phyloP scores from a whole-genome alignment of 306 rosid species.

The Malus asiatica region DNA sequence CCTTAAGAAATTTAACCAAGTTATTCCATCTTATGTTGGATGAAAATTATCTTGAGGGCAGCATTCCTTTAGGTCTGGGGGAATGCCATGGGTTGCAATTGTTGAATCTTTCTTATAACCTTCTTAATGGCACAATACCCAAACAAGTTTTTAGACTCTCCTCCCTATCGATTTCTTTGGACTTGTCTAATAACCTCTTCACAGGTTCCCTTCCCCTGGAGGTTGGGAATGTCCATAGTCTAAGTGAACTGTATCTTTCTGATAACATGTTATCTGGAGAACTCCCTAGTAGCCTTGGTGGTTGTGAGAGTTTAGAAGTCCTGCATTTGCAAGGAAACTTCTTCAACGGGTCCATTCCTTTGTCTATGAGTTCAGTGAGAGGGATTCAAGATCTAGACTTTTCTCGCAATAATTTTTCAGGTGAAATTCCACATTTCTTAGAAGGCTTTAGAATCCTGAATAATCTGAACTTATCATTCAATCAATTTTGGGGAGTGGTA shows the following conservation, averaged over 20 bases:
- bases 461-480: not conserved
- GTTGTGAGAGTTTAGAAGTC: not conserved
- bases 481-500: not conserved
- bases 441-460: not conserved
- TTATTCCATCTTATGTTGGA: fast-evolving
- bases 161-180: not conserved
- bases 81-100: not conserved
- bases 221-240: not conserved
- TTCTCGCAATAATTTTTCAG: not conserved
- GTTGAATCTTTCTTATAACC: not conserved
- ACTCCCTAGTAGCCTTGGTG: not conserved
- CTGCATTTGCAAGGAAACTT: not conserved
- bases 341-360: not conserved
- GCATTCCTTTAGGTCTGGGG: not conserved
- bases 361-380: not conserved
- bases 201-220: not conserved
- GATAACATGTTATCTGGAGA: not conserved
- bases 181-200: not conserved
- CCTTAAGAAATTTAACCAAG: not conserved
- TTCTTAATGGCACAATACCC: not conserved
- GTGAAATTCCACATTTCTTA: not conserved
- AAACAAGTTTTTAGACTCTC: not conserved
- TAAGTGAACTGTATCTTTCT: not conserved
- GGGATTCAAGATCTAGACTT: not conserved
- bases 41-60: not conserved